A percentile compares a stretch with the other conserved stretches of the same genome.
phyloP scores from a whole-genome alignment of 176 grass and related monocot genomes.

The Paspalum notatum region DNA sequence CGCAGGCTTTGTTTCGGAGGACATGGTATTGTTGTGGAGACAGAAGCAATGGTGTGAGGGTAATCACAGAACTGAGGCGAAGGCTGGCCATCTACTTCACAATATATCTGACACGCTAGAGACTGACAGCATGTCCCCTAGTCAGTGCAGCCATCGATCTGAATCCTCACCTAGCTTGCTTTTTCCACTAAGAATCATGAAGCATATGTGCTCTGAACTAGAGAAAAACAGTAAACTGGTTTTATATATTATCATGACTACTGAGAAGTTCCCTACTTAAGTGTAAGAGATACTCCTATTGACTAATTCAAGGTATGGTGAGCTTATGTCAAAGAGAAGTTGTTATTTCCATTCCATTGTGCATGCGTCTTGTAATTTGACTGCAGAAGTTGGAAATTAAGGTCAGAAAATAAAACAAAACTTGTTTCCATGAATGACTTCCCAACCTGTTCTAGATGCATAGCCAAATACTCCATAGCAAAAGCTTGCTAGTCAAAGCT shows the following conservation, averaged over 20 bases:
- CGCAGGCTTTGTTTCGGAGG: background rate
- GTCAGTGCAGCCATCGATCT: background rate
- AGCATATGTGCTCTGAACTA: background rate
- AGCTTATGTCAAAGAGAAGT: background rate
- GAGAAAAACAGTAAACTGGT: background rate
- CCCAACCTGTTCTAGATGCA: background rate
- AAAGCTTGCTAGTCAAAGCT: background rate
- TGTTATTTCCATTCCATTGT: too few relatives aligned
- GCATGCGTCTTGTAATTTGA: background rate
- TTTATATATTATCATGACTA: background rate
- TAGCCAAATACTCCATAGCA: background rate
- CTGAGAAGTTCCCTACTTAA: background rate
- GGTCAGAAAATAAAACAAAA: background rate
- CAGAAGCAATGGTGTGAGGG: background rate
- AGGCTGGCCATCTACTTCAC: background rate
- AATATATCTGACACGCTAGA: background rate
- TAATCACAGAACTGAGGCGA: background rate
- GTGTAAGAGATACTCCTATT: background rate
- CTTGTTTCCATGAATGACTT: background rate
- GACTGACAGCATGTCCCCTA: background rate
- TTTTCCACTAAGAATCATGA: background rate
- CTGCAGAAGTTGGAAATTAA: background rate
- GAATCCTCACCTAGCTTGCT: background rate
- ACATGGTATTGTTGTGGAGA: conserved; percentile 17
- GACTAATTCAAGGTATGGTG: background rate